Conservation (phyloP, 441 rosid species). For the Manihot esculenta region DNA sequence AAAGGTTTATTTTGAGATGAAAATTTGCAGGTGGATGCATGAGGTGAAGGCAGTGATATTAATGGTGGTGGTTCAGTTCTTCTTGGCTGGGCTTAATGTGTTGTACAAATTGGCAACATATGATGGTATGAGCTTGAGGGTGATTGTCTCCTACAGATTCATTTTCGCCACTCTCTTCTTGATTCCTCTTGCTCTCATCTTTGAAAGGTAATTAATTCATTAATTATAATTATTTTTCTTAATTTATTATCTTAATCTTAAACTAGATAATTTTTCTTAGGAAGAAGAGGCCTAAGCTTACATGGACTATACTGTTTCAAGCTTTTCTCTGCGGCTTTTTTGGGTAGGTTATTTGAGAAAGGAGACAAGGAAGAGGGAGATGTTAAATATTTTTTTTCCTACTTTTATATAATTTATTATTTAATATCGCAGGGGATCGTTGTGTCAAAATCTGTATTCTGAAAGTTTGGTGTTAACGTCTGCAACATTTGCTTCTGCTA, state of each 20-base stretch:
- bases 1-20: too few relatives aligned
- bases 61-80: conserved; percentile 3
- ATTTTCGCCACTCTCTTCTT: conserved; percentile 17
- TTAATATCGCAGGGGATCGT: too few relatives aligned
- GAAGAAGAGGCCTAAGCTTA: conserved; percentile 29
- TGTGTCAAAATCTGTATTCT: too few relatives aligned
- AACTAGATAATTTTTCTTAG: too few relatives aligned
- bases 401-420: too few relatives aligned
- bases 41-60: conserved; percentile 1
- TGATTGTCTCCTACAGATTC: conserved; percentile 18
- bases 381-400: too few relatives aligned
- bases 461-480: too few relatives aligned
- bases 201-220: conserved; percentile 13
- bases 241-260: neutral
- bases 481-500: too few relatives aligned
- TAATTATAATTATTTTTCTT: neutral
- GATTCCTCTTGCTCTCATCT: conserved; percentile 18
- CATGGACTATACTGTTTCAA: conserved; percentile 24
- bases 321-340: conserved; percentile 32
- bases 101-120: neutral
- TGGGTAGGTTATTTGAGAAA: conserved; percentile 23
- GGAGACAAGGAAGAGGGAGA: neutral
- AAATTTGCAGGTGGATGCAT: neutral
- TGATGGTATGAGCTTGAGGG: conserved; percentile 19
- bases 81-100: neutral